These are phyloP conservation scores for Fennellomyces sp. DNA, from an alignment of 371 early-diverging fungal species.

Conservation along the genomic window DNA sequence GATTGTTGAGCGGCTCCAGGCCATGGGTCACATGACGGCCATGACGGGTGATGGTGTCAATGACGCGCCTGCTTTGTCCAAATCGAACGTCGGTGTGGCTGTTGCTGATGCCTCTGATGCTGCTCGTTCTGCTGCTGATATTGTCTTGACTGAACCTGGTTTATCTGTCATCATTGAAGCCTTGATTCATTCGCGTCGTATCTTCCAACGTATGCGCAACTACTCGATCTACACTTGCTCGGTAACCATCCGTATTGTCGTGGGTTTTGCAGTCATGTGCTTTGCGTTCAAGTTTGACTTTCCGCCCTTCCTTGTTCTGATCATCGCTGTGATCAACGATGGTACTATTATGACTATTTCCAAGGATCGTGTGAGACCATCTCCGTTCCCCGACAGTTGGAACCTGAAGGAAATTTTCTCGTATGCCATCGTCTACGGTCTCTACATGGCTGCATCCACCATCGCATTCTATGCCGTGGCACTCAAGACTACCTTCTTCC, in stretches of 20 bases:
- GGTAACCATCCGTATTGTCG: conserved; percentile 67
- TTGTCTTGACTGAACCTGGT: conserved; percentile 80
- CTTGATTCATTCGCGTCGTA: conserved; percentile 68
- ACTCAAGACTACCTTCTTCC: conserved; percentile 51
- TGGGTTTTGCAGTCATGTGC: conserved; percentile 61
- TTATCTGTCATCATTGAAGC: conserved; percentile 76
- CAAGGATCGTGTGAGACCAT: conserved; percentile 62
- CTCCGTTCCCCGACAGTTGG: conserved; percentile 63
- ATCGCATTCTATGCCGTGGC: conserved; percentile 55
- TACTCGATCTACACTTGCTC: conserved; percentile 69
- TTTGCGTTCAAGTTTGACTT: conserved; percentile 64
- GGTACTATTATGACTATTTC: conserved; percentile 70
- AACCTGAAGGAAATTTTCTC: conserved; percentile 62
- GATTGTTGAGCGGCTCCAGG: conserved; percentile 91
- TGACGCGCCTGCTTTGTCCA: conserved; percentile 93
- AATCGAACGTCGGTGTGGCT: conserved; percentile 84
- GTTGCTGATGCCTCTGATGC: conserved; percentile 84
- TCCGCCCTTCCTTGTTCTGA: conserved; percentile 70
- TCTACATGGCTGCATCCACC: conserved; percentile 61
- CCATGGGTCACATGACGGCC: conserved; percentile 78
- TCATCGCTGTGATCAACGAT: conserved; percentile 65
- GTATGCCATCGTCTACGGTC: conserved; percentile 59
- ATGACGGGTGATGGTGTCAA: conserved; percentile 98
- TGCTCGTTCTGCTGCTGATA: conserved; percentile 79
- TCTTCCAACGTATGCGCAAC: conserved; percentile 76